A percentile compares a stretch with the other conserved stretches of the same genome.
phyloP scores from a whole-genome alignment of 2,329 filamentous ascomycete genomes.

The Xylaria sp. region DNA sequence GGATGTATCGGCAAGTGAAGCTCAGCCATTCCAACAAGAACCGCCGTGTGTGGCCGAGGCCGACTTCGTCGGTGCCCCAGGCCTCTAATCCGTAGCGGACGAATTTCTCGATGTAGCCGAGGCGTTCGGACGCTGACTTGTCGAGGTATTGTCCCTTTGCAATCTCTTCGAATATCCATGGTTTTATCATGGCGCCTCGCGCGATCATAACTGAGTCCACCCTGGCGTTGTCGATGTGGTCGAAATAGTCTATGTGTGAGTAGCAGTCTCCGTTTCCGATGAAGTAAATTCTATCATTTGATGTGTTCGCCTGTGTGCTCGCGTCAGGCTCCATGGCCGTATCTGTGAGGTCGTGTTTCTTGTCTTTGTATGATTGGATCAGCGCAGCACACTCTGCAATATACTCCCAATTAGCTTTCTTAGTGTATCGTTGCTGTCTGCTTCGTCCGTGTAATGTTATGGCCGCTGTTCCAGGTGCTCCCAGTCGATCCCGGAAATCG shows the following conservation, averaged over 20 bases:
- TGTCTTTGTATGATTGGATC: conserved; percentile 80
- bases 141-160: conserved; percentile 91
- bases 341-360: conserved; percentile 74
- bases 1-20: conserved; percentile 92
- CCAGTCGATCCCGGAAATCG: conserved; percentile 75
- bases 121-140: conserved; percentile 88
- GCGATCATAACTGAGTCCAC: conserved; percentile 98
- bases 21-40: conserved; percentile 97
- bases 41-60: conserved; percentile 87
- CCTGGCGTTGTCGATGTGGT: conserved; percentile 78
- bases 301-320: conserved; percentile 74
- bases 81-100: conserved; percentile 89
- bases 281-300: conserved; percentile 82
- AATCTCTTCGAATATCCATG: conserved; percentile 99
- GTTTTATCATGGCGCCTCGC: conserved; percentile 95
- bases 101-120: conserved; percentile 89
- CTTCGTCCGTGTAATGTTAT: conserved; percentile 94
- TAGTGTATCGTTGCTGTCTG: conserved; percentile 93
- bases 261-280: conserved; percentile 97
- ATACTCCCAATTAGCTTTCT: conserved; percentile 92
- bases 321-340: conserved; percentile 82
- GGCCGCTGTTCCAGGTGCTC: conserved; percentile 88
- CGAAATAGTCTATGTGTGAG: conserved; percentile 88
- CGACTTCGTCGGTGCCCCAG: conserved; percentile 96
- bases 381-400: conserved; percentile 90